A percentile compares a stretch with the other conserved stretches of the same genome.
These are phyloP conservation scores for Amauroascus niger DNA, from an alignment of 2,329 filamentous ascomycete species.

Conservation along the genomic window DNA sequence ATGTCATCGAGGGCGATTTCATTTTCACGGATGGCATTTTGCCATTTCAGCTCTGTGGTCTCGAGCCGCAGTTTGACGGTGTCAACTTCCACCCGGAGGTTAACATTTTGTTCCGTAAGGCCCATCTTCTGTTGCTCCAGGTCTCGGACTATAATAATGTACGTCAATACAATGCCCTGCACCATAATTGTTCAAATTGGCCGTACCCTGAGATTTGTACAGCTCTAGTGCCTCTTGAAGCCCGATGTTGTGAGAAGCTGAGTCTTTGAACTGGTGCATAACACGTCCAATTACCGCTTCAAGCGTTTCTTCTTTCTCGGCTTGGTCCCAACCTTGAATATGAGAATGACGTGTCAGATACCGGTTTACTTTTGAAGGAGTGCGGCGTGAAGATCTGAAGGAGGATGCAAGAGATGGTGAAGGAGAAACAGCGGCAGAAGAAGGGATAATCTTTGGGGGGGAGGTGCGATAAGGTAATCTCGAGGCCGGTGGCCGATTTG, in stretches of 20 bases:
- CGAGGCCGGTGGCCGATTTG: not conserved
- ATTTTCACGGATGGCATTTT: constrained; percentile 44
- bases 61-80: constrained; percentile 46
- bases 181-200: not conserved
- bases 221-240: constrained; percentile 62
- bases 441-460: constrained; percentile 14
- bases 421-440: constrained; percentile 25
- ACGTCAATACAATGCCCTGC: not conserved
- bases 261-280: constrained; percentile 60
- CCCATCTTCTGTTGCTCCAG: constrained; percentile 46
- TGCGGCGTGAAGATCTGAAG: constrained; percentile 16
- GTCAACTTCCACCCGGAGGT: constrained; percentile 59
- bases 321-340: constrained; percentile 68
- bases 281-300: constrained; percentile 64
- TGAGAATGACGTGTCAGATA: constrained; percentile 70
- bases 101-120: constrained; percentile 44
- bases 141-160: constrained; percentile 41
- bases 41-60: constrained; percentile 41
- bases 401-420: constrained; percentile 28
- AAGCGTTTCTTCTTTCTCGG: constrained; percentile 64
- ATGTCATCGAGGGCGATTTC: constrained; percentile 45
- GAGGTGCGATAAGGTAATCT: constrained; percentile 7
- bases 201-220: constrained; percentile 62
- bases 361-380: constrained; percentile 33
- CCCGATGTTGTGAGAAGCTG: constrained; percentile 56